Conservation (phyloP, 1,284 basidiomycete species). For the Ganoderma leucocontextum region DNA sequence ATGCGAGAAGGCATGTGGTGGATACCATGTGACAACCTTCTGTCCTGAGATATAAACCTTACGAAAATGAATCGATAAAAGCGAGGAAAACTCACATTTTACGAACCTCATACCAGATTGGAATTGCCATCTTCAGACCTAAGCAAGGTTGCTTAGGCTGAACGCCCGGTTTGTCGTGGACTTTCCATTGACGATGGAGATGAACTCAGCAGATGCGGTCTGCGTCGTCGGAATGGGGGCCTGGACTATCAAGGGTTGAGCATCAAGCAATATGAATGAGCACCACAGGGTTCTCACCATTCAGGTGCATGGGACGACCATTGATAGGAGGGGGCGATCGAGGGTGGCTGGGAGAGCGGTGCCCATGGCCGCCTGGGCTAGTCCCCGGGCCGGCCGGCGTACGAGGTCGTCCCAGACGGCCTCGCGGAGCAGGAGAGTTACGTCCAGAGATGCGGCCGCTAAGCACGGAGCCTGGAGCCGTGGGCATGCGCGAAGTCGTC, state of each 20-base stretch:
- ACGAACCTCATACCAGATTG: background rate
- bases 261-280: background rate
- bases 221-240: background rate
- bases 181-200: conserved; percentile 11
- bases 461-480: background rate
- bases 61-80: background rate
- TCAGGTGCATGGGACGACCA: background rate
- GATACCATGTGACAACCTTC: background rate
- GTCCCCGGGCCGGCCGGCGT: background rate
- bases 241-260: background rate
- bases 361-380: background rate
- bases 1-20: background rate
- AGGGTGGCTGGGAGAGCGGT: background rate
- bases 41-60: background rate
- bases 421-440: background rate
- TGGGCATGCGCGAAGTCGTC: conserved; percentile 8
- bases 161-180: background rate
- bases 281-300: background rate
- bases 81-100: background rate
- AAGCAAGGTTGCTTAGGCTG: background rate
- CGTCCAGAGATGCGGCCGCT: background rate
- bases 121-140: background rate
- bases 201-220: background rate
- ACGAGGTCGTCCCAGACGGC: background rate
- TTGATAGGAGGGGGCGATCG: background rate